Percentiles rank a stretch among this genome's conserved stretches.
Evolutionary conservation across 441 rosid genomes (phyloP).

Genomic region (Raphanus hybrid): DNA sequence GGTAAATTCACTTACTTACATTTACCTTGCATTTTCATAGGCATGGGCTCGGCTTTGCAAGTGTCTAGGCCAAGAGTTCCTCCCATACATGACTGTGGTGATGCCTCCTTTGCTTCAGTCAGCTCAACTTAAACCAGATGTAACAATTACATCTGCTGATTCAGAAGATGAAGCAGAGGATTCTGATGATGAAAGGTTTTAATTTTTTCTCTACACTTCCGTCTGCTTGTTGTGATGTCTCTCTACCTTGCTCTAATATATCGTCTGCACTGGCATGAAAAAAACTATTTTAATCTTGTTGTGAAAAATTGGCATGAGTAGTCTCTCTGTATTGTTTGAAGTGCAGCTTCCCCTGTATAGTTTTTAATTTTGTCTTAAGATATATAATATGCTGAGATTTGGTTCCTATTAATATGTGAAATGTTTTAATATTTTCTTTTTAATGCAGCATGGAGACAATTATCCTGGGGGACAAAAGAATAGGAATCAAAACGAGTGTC

Average conservation of each 20-base stretch:
- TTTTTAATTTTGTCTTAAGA: neutral
- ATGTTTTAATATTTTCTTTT: conserved; percentile 28
- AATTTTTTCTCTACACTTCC: conserved; percentile 21
- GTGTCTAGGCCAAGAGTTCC: conserved; percentile 98
- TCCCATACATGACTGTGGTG: conserved; percentile 96
- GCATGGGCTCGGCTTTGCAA: conserved; percentile 99
- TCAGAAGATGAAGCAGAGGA: conserved; percentile 94
- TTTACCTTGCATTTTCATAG: conserved; percentile 46
- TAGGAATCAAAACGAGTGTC: conserved; percentile 97
- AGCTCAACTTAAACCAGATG: conserved; percentile 99
- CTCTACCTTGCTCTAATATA: conserved; percentile 1
- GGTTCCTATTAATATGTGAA: neutral
- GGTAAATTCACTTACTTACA: conserved; percentile 15
- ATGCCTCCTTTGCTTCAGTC: conserved; percentile 99
- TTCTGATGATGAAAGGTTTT: conserved; percentile 96
- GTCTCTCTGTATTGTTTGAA: neutral
- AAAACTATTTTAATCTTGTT: neutral
- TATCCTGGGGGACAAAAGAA: conserved; percentile 98
- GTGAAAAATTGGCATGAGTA: neutral
- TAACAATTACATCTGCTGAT: conserved; percentile 96
- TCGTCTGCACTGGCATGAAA: neutral
- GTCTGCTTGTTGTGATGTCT: conserved; percentile 14
- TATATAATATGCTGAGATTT: neutral
- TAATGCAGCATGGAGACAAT: conserved; percentile 97
- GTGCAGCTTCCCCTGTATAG: conserved; percentile 13